Evolutionary conservation across 2,329 filamentous ascomycete genomes (phyloP).

Genomic region (Alternaria brassicicola): DNA sequence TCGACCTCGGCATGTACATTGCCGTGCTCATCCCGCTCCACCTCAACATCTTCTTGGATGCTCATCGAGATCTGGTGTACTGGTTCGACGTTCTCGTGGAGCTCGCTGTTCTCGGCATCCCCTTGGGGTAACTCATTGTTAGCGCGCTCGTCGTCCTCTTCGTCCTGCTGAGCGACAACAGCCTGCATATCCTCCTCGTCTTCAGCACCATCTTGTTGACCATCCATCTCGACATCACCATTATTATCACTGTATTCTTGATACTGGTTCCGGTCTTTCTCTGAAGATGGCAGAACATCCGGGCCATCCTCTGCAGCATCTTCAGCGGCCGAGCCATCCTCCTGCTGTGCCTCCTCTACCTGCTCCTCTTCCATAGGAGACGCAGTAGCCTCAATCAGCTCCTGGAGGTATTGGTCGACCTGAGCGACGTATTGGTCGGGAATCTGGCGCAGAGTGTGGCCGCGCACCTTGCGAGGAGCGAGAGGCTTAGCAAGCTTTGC

Average conservation of each 20-base stretch:
- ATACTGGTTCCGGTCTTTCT: not conserved
- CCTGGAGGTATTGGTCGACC: slow-evolving; percentile 7
- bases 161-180: not conserved
- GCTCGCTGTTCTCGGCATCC: not conserved
- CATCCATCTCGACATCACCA: not conserved
- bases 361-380: not conserved
- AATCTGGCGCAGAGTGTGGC: slow-evolving; percentile 35
- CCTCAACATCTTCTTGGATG: not conserved
- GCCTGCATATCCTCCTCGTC: not conserved
- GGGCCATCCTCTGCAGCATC: not conserved
- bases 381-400: slow-evolving; percentile 1
- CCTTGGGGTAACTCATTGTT: not conserved
- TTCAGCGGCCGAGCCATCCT: not conserved
- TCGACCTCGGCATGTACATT: not conserved
- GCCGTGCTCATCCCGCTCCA: not conserved
- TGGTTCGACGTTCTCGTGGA: not conserved
- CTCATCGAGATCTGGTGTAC: not conserved
- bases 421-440: slow-evolving; percentile 27
- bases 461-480: slow-evolving; percentile 35
- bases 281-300: not conserved
- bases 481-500: slow-evolving; percentile 11
- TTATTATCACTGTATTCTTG: slow-evolving; percentile 1
- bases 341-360: not conserved
- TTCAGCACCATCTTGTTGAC: not conserved
- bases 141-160: not conserved